These are phyloP conservation scores for Hyaloscypha finlandica DNA, from an alignment of 495 filamentous ascomycete species.

Conservation along the genomic window DNA sequence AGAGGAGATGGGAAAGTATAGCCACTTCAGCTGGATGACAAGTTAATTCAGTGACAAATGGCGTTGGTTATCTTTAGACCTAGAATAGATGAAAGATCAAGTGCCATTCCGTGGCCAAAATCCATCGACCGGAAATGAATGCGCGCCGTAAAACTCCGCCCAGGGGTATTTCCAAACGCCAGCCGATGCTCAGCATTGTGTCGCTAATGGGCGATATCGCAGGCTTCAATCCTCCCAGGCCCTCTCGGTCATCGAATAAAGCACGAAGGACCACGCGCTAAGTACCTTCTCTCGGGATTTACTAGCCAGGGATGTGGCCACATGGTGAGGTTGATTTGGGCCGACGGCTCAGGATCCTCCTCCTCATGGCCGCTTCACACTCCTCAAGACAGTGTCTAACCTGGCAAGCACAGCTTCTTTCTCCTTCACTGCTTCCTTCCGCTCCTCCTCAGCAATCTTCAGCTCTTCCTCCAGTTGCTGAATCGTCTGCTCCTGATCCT, in stretches of 20 bases:
- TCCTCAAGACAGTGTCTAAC: slow-evolving; percentile 67
- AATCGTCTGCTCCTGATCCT: slow-evolving; percentile 76
- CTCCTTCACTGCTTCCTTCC: slow-evolving; percentile 69
- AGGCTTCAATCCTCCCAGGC: background rate
- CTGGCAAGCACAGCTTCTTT: slow-evolving; percentile 64
- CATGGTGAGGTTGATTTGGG: no score
- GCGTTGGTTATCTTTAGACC: background rate
- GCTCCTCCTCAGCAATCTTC: slow-evolving; percentile 69
- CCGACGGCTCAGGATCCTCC: background rate
- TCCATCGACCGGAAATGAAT: background rate
- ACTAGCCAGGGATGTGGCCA: no score
- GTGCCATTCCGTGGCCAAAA: background rate
- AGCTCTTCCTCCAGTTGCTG: slow-evolving; percentile 75
- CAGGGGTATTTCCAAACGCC: slow-evolving; percentile 31
- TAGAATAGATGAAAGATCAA: slow-evolving; percentile 19
- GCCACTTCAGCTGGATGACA: background rate
- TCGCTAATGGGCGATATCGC: background rate
- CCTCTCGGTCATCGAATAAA: background rate
- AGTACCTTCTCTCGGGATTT: background rate
- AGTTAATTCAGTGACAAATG: background rate
- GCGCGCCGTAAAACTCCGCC: slow-evolving; percentile 3
- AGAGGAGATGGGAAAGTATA: background rate
- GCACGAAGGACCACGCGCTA: background rate
- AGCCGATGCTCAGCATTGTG: background rate
- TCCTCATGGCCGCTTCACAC: slow-evolving; percentile 51